phyloP scores from a whole-genome alignment of 1,284 basidiomycete genomes.

The Heterobasidion parviporum region DNA sequence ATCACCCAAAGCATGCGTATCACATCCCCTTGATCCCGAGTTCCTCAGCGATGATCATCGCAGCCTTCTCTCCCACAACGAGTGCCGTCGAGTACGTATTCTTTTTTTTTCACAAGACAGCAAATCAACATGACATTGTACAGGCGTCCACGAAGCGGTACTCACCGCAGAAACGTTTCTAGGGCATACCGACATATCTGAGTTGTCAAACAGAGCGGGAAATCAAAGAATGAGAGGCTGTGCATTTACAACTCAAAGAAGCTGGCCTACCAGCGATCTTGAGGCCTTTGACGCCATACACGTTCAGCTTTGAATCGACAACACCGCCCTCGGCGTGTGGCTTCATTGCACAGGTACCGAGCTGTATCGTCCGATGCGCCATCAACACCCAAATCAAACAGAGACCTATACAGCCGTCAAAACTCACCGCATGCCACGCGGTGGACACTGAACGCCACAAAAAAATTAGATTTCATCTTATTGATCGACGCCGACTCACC shows the following conservation, averaged over 20 bases:
- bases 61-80: conserved; percentile 22
- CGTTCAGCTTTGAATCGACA: conserved; percentile 48
- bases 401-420: neutral
- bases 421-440: conserved; percentile 38
- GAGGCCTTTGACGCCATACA: conserved; percentile 38
- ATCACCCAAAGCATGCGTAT: neutral
- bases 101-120: too few relatives aligned
- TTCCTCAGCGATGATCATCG: conserved; percentile 18
- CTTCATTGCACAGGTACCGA: conserved; percentile 61
- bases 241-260: too few relatives aligned
- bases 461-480: too few relatives aligned
- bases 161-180: conserved; percentile 18
- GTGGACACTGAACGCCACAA: conserved; percentile 9
- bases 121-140: too few relatives aligned
- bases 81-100: conserved; percentile 23
- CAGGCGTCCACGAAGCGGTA: too few relatives aligned
- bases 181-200: conserved; percentile 24
- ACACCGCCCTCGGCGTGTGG: conserved; percentile 45
- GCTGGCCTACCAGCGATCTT: conserved; percentile 20
- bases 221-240: neutral
- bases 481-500: conserved; percentile 13
- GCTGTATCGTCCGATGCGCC: conserved; percentile 22
- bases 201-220: neutral
- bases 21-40: conserved; percentile 5
- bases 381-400: neutral